Conservation (phyloP, 495 filamentous ascomycete species). For the Podospora appendiculata region DNA sequence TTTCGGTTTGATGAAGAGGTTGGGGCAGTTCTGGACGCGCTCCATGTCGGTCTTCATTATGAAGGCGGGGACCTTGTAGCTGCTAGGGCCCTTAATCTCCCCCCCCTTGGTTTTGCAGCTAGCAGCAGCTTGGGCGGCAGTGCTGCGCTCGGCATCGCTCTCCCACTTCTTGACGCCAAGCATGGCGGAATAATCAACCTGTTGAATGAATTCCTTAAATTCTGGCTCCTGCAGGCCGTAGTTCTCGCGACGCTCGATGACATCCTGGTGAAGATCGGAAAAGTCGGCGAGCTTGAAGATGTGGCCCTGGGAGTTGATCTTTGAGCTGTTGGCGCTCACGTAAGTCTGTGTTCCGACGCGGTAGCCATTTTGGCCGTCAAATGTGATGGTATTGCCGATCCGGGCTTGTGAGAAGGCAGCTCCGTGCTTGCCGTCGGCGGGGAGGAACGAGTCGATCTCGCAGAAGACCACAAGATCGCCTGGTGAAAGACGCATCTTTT, state of each 20-base stretch:
- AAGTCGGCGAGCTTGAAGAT: slow-evolving; percentile 7
- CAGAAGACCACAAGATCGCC: slow-evolving; percentile 8
- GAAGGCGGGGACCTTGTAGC: slow-evolving; percentile 7
- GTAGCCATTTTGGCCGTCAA: slow-evolving; percentile 9
- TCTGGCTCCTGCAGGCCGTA: neutral
- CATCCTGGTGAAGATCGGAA: neutral
- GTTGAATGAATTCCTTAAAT: neutral
- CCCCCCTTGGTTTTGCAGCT: neutral
- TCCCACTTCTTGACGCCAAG: slow-evolving; percentile 11
- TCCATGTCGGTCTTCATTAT: slow-evolving; percentile 16
- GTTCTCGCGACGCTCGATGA: neutral
- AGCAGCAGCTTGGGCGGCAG: neutral
- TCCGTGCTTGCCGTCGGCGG: neutral
- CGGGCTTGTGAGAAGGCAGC: neutral
- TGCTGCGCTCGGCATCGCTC: neutral
- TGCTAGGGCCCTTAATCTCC: neutral
- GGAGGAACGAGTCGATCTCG: slow-evolving; percentile 17
- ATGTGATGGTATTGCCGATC: neutral
- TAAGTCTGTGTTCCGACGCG: slow-evolving; percentile 1
- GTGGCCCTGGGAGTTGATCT: slow-evolving; percentile 13
- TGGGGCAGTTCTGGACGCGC: slow-evolving; percentile 19
- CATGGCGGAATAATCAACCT: neutral
- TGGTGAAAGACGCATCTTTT: neutral
- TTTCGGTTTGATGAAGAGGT: slow-evolving; percentile 20
- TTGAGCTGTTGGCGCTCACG: neutral